Percentiles rank a stretch among this genome's conserved stretches.
These are phyloP conservation scores for Sporothrix dimorphospora DNA, from an alignment of 2,329 filamentous ascomycete species.

Conservation along the genomic window DNA sequence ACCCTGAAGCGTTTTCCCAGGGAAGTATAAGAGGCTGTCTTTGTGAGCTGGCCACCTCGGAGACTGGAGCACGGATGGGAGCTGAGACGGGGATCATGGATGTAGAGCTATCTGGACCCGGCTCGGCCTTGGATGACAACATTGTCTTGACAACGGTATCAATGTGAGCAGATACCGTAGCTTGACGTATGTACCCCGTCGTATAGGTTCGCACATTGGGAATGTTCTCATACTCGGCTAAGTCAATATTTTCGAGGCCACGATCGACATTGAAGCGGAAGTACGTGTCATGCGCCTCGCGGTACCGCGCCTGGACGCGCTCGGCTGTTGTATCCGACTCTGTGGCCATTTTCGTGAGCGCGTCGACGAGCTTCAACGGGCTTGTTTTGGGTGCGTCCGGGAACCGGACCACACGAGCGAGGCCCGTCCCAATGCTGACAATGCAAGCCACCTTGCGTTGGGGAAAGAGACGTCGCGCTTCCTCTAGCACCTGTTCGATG, in stretches of 20 bases:
- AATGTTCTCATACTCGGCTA: background rate
- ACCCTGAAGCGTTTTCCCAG: background rate
- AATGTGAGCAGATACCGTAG: background rate
- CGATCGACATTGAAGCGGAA: slow-evolving; percentile 12
- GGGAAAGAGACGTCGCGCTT: background rate
- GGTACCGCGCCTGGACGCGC: background rate
- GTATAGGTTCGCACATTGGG: background rate
- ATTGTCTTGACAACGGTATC: background rate
- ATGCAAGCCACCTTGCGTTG: background rate
- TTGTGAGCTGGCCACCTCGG: too few species aligned
- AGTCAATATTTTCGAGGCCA: background rate
- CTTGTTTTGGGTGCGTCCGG: background rate
- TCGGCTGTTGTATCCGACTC: background rate
- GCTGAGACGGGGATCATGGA: background rate
- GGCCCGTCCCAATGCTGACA: background rate
- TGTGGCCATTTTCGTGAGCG: background rate
- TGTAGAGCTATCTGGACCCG: background rate
- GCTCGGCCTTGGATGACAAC: background rate
- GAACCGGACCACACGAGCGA: background rate
- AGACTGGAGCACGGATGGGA: background rate
- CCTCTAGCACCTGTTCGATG: background rate
- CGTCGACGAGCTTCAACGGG: background rate
- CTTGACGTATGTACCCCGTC: background rate
- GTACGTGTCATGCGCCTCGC: background rate
- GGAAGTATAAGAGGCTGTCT: background rate